These are phyloP conservation scores for Bretziella fagacearum DNA, from an alignment of 2,329 filamentous ascomycete genomes.

Conservation along the genomic window DNA sequence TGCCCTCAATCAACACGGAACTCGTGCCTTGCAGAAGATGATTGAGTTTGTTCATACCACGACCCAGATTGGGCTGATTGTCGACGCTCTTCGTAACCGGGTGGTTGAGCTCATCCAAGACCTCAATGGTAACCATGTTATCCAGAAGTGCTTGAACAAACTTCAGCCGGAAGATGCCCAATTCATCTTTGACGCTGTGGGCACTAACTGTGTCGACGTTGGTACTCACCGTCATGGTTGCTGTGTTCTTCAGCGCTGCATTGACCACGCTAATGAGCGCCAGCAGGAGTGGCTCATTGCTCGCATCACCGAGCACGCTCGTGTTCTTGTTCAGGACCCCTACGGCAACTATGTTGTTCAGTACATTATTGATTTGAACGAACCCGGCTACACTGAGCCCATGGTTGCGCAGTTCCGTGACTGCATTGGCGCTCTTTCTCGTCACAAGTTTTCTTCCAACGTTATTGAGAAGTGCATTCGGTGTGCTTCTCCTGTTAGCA, in stretches of 20 bases:
- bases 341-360: constrained; percentile 98
- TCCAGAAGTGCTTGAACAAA: constrained; percentile 97
- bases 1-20: constrained; percentile 92
- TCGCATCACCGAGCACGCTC: constrained; percentile 78
- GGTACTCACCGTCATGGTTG: constrained; percentile 96
- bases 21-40: constrained; percentile 96
- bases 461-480: constrained; percentile 94
- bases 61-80: constrained; percentile 75
- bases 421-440: constrained; percentile 55
- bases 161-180: constrained; percentile 68
- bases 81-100: constrained; percentile 60
- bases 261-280: constrained; percentile 80
- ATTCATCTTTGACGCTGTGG: constrained; percentile 95
- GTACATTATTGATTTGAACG: constrained; percentile 91
- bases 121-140: constrained; percentile 95
- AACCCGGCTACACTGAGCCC: constrained; percentile 74
- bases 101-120: constrained; percentile 95
- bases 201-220: constrained; percentile 69
- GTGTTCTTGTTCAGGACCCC: constrained; percentile 79
- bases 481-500: constrained; percentile 57
- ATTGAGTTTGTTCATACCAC: constrained; percentile 86
- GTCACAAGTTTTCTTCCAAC: constrained; percentile 98
- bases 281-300: constrained; percentile 78
- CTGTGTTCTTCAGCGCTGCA: constrained; percentile 94
- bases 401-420: constrained; percentile 67